Evolutionary conservation across 495 filamentous ascomycete species (phyloP).

Genomic region (Aspergillus kassunensis): DNA sequence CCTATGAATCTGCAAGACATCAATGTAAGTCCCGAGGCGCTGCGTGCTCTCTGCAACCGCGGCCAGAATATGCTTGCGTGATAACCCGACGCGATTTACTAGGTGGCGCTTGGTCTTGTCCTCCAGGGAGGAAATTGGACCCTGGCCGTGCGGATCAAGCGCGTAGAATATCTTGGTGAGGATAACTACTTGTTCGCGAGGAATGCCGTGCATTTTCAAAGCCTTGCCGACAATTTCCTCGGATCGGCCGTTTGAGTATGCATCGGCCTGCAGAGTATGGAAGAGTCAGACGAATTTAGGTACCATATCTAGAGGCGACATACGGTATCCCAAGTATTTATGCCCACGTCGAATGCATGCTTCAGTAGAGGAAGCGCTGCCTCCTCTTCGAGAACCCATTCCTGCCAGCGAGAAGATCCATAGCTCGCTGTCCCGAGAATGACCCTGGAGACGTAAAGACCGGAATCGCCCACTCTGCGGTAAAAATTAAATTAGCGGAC

Average conservation of each 20-base stretch:
- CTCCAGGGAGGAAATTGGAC: no score
- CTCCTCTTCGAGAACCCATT: constrained; percentile 2
- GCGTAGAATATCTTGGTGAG: constrained; percentile 67
- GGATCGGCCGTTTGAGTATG: constrained; percentile 64
- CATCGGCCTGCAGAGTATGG: constrained; percentile 25
- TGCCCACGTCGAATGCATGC: constrained; percentile 34
- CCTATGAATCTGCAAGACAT: constrained; percentile 50
- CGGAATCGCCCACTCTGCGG: background rate
- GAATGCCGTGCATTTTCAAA: constrained; percentile 65
- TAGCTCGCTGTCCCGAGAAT: background rate
- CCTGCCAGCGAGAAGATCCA: background rate
- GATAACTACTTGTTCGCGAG: constrained; percentile 64
- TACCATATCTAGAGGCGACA: no score
- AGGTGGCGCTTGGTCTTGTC: background rate
- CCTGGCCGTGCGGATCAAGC: no score
- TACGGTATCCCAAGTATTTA: constrained; percentile 60
- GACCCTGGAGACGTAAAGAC: background rate
- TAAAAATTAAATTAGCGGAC: no score
- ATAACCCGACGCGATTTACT: constrained; percentile 44
- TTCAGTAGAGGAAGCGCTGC: constrained; percentile 30
- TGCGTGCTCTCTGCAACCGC: constrained; percentile 45
- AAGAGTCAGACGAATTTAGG: no score
- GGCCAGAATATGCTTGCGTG: constrained; percentile 48
- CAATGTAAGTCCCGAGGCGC: constrained; percentile 49
- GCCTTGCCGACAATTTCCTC: constrained; percentile 72